Evolutionary conservation across 495 filamentous ascomycete species (phyloP), one percentile per base, ranked within the genome.

Genomic region (Friedmanniomyces simplex): DNA sequence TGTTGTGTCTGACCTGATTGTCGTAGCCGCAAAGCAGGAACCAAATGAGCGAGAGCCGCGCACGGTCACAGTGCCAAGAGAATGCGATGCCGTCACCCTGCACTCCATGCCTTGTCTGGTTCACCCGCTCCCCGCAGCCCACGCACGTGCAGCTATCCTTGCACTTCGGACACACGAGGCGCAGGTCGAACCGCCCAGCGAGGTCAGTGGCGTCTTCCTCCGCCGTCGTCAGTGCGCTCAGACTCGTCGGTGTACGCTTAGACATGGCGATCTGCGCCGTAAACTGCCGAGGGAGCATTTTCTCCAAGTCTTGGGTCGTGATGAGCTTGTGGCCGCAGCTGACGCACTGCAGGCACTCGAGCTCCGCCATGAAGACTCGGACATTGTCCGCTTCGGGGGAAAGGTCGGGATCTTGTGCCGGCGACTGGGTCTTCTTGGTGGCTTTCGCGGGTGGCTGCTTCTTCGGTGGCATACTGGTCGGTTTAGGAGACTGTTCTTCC

Each of bases 21-120:
- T 69, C 67, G 34, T 66, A 60, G 5, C 65, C 63, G 34, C 59
- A 64, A 5, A 69, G 57, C 0, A 63, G 12, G n/a, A 58, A 57
- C 67, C 67, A 69, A 28, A 67, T 52, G 13, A 69, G 21, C 51
- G 62, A 62, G 7, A 67, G 28, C 0, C 59, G 55, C 8, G 60
- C 63, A 8, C 41, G 43, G 39, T 64, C 61, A 51, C 67, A 67
- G 55, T 66, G 67, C 67, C 67, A 67, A 8, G 25, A 42, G 2
- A 64, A 13, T 3, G 58, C 37, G 1, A 50, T 48, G 26, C 46
- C 59, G 1, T 63, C 26, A 36, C 30, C 49, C 2, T 32, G 26
- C n/a, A 36, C 26, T 3, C 26, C 30, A 26, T 4, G n/a, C 26
- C 16, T 32, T 10, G 49, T 34, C 2, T 20, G 2, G 3, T 21